phyloP scores from a whole-genome alignment of 352 stramenopile species.

The Elongisporangium undulatum region DNA sequence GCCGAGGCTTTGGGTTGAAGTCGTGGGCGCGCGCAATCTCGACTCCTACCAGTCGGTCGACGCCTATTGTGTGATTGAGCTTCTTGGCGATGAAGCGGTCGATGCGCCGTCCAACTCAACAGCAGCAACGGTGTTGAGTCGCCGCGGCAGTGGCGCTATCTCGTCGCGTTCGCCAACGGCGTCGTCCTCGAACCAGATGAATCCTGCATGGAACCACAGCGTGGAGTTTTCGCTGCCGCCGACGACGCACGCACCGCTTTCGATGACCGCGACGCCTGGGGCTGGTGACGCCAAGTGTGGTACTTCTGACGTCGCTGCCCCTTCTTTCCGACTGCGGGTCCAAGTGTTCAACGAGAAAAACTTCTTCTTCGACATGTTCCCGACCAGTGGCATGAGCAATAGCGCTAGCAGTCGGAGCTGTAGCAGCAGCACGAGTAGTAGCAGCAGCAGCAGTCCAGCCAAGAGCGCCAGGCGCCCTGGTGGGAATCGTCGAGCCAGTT shows the following conservation, averaged over 20 bases:
- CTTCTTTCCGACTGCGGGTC: slow-evolving; percentile 20
- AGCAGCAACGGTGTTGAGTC: slow-evolving; percentile 1
- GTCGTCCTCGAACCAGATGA: slow-evolving; percentile 15
- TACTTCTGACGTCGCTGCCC: neutral
- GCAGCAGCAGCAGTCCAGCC: neutral
- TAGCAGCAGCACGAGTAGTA: slow-evolving; percentile 11
- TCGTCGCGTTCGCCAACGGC: slow-evolving; percentile 30
- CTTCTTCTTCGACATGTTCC: slow-evolving; percentile 88
- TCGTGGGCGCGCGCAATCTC: slow-evolving; percentile 68
- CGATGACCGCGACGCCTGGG: slow-evolving; percentile 1
- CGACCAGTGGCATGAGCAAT: slow-evolving; percentile 6
- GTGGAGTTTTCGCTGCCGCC: slow-evolving; percentile 28
- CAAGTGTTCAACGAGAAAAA: slow-evolving; percentile 71
- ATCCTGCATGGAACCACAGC: slow-evolving; percentile 40
- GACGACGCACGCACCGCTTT: slow-evolving; percentile 9
- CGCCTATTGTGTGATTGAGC: slow-evolving; percentile 60
- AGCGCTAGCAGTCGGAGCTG: neutral
- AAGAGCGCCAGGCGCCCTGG: neutral
- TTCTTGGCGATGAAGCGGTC: slow-evolving; percentile 9
- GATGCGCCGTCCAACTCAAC: neutral
- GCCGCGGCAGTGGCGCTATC: neutral
- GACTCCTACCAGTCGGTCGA: slow-evolving; percentile 54
- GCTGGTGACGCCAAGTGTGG: slow-evolving; percentile 5
- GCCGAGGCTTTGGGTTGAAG: slow-evolving; percentile 54
- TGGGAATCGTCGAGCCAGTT: neutral